These are phyloP conservation scores for Blastobotrys malaysiensis DNA, from an alignment of 1,139 yeast species.

Conservation along the genomic window DNA sequence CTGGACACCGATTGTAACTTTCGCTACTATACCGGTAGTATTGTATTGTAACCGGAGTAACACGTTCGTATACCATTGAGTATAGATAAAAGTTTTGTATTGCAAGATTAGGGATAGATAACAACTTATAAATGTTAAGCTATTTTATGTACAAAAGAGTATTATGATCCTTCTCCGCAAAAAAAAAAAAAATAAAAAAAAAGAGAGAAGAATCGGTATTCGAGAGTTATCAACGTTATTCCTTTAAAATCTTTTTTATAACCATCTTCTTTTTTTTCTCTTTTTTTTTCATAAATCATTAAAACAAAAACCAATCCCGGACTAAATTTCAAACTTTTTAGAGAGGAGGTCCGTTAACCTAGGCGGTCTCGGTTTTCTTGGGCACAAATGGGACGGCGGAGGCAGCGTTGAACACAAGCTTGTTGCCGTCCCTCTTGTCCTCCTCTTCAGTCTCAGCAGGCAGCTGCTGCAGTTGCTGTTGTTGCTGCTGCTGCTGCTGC, in stretches of 20 bases:
- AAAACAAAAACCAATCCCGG: slow-evolving; percentile 1
- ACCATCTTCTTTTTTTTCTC: not conserved
- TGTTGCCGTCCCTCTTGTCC: slow-evolving; percentile 24
- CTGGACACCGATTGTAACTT: no score
- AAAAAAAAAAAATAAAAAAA: slow-evolving; percentile 2
- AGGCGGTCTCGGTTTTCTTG: slow-evolving; percentile 15
- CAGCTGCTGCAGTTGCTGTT: slow-evolving; percentile 1
- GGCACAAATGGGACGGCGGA: slow-evolving; percentile 37
- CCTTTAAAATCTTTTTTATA: not conserved
- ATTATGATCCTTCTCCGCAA: not conserved
- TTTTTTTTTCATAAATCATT: slow-evolving; percentile 2
- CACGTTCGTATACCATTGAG: no score
- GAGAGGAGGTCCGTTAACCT: not conserved
- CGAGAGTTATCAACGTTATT: not conserved
- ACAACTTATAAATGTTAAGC: not conserved
- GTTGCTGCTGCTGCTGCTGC: slow-evolving; percentile 4
- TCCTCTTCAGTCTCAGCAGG: not conserved
- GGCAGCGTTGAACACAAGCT: slow-evolving; percentile 34
- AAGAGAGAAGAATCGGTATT: slow-evolving; percentile 1
- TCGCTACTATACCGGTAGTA: no score
- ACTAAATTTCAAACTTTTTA: not conserved
- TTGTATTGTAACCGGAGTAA: no score
- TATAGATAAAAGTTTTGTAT: no score
- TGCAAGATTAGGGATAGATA: not conserved
- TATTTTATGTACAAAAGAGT: not conserved